Evolutionary conservation across 176 grass and related monocot genomes (phyloP), one percentile per base, ranked within the genome.

Genomic region (Echinochloa phyllopogon): DNA sequence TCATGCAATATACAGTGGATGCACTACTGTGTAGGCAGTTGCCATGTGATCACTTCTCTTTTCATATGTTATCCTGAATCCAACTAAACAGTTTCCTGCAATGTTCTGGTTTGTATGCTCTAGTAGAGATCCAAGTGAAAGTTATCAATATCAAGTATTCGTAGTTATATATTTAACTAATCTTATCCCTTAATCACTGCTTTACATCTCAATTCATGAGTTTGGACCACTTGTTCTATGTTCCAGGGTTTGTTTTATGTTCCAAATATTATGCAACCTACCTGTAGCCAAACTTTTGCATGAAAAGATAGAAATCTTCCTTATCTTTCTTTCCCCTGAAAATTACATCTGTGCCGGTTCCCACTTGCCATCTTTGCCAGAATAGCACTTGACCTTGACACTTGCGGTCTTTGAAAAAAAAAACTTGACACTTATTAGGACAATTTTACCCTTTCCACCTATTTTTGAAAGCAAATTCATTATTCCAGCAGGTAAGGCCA

Each of bases 11-110:
- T 61, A 74, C 73, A 78, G 47, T 17, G 24, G 21, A 17, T 79
- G 73, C 29, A 44, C 8, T 50, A 55, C 45, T 56, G 23, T 74
- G 39, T 55, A 45, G 9, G n/a, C n/a, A n/a, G n/a, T n/a, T 49
- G 16, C 49, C 72, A 87, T 76, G 50, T 82, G 71, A 58, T 59
- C 71, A 58, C 63, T 59, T 80, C 50, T 67, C 24, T 39, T 48
- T 58, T 51, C 47, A 50, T 87, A 40, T 27, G 5, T 50, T 41
- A 70, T 86, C 53, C 56, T 86, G 49, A 64, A 16, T 38, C n/a
- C 66, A 53, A 53, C 64, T 7, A 85, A 67, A 49, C 36, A 85
- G n/a, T 73, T 55, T 65, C 18, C 64, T 80, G 8, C 20, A 72
- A 79, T 33, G 21, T 57, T 39, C 17, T 73, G 4, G 67, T 24